Base-by-base conservation (phyloP, 495 filamentous ascomycete species). In the Xylaria cubensis region DNA sequence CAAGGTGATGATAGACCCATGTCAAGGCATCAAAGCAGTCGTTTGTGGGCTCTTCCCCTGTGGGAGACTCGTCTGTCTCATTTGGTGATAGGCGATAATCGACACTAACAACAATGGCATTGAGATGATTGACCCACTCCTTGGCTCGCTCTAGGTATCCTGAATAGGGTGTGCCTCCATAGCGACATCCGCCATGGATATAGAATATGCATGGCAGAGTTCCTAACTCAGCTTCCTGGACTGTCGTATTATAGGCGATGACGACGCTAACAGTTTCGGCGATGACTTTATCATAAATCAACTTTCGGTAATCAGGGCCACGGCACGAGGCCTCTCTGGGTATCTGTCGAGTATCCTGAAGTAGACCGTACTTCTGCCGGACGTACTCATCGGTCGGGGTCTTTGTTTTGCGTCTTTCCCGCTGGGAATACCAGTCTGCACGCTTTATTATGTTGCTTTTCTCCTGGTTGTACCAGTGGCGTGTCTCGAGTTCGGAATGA, bases 231-330 rank as follows among this genome's bases (percentile, higher is more conserved):
- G 70, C 71, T 34, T 55, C 39, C 26, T 29, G 24, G 10, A 64
- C 39, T 34, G 64, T 51, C 44, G 42, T n/a, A 2, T 36, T 62
- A 51, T 62, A 50, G n/a, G 48, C 56, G 55, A 73, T 61, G 44
- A 69, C 64, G 46, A 69, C 13, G 32, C 34, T 42, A 4, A 73
- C 44, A 53, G 81, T 32, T 74, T 84, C 64, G 6, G 51, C 2
- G 29, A 72, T 67, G 51, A 72, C 70, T 19, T 67, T 72, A n/a
- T 66, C 63, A 10, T 61, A 8, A 21, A 66, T 34, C 41, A 72
- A 15, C 21, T 50, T 61, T 24, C 6, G 70, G 70, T 72, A 42
- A 39, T 72, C 63, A 32, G 26, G 41, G 10, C 70, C 36, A 39
- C 53, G 36, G 21, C 62, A 61, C 9, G 70, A 72, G 19, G 44